phyloP scores from a whole-genome alignment of 441 rosid species.

The Populus hybrid region DNA sequence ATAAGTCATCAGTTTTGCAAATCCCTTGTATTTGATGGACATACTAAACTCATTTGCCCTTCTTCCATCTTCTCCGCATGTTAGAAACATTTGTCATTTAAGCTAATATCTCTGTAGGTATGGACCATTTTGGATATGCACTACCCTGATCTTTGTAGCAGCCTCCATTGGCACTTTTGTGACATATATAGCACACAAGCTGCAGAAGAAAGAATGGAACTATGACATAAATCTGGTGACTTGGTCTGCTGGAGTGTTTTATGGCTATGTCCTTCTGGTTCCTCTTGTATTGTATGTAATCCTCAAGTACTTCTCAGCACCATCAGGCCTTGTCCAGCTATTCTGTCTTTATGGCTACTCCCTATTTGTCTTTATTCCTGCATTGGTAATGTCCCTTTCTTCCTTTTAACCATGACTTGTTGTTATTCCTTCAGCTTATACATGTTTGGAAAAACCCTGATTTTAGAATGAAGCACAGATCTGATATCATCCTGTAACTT shows the following conservation, averaged over 20 bases:
- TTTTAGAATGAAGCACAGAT: not conserved
- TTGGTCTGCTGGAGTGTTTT: constrained; percentile 98
- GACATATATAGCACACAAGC: constrained; percentile 92
- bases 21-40: not conserved
- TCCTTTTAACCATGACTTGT: not conserved
- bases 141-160: constrained; percentile 93
- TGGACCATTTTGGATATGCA: constrained; percentile 99
- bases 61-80: not conserved
- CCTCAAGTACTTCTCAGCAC: constrained; percentile 98
- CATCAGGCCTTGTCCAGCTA: constrained; percentile 87
- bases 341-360: constrained; percentile 98
- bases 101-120: constrained; percentile 48
- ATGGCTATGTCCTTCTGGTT: constrained; percentile 80
- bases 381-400: constrained; percentile 62
- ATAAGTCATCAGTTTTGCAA: not conserved
- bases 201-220: constrained; percentile 78
- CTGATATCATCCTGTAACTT: not conserved
- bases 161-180: constrained; percentile 99
- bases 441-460: not conserved
- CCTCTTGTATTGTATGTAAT: constrained; percentile 74
- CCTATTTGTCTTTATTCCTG: constrained; percentile 87
- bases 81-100: constrained; percentile 10
- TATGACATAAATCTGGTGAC: constrained; percentile 95
- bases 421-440: not conserved
- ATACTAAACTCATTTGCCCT: not conserved